Evolutionary conservation across 2,329 filamentous ascomycete species (phyloP).

Genomic region (Clonostachys rosea): DNA sequence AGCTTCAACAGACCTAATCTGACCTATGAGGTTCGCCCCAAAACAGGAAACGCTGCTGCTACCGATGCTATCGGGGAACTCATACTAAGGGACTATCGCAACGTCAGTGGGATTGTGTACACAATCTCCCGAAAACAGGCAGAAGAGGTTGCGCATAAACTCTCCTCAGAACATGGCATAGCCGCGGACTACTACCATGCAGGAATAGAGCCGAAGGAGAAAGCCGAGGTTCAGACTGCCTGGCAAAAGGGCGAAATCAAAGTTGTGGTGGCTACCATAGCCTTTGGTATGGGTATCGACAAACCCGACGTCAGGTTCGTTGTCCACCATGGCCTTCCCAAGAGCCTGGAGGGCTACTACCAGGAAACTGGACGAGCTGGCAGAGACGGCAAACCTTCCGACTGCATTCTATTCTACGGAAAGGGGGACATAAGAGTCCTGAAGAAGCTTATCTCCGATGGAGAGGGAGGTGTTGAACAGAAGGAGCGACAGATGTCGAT

Average conservation of each 20-base stretch:
- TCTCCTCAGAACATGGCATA: slow-evolving; percentile 58
- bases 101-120: slow-evolving; percentile 87
- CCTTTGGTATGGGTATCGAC: slow-evolving; percentile 99
- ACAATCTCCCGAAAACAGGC: slow-evolving; percentile 82
- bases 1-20: slow-evolving; percentile 98
- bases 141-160: slow-evolving; percentile 70
- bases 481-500: slow-evolving; percentile 81
- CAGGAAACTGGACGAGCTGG: slow-evolving; percentile 96
- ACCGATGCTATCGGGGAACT: slow-evolving; percentile 50
- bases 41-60: slow-evolving; percentile 50
- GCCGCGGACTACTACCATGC: slow-evolving; percentile 85
- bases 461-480: slow-evolving; percentile 71
- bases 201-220: slow-evolving; percentile 62
- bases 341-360: slow-evolving; percentile 96
- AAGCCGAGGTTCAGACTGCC: slow-evolving; percentile 64
- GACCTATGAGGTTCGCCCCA: slow-evolving; percentile 77
- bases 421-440: slow-evolving; percentile 72
- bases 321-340: slow-evolving; percentile 87
- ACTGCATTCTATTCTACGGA: slow-evolving; percentile 86
- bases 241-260: slow-evolving; percentile 82
- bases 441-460: slow-evolving; percentile 77
- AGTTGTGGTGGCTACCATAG: slow-evolving; percentile 95
- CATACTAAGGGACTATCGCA: slow-evolving; percentile 66
- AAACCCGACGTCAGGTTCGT: slow-evolving; percentile 96
- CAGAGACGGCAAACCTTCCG: slow-evolving; percentile 80